Conservation (phyloP, 306 rosid genomes). For the Astragalus glycyphyllos region DNA sequence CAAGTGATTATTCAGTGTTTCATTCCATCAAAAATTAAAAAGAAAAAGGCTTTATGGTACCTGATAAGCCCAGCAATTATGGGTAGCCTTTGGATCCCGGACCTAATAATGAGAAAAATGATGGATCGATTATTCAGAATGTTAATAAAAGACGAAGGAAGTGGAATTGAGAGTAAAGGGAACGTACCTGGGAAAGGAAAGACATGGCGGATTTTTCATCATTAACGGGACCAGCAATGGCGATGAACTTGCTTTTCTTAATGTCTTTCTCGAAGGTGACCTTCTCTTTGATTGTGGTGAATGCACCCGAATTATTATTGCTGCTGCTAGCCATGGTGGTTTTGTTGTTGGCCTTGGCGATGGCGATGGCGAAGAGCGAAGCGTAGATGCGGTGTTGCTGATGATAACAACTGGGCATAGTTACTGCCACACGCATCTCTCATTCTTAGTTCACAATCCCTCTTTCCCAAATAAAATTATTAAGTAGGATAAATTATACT, state of each 20-base stretch:
- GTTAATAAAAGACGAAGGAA: not conserved
- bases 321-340: slow-evolving; percentile 56
- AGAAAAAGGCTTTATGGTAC: slow-evolving; percentile 39
- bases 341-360: slow-evolving; percentile 47
- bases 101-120: slow-evolving; percentile 54
- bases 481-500: no score
- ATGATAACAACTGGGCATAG: slow-evolving; percentile 37
- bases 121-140: not conserved
- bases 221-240: slow-evolving; percentile 75
- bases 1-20: slow-evolving; percentile 6
- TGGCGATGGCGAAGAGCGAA: slow-evolving; percentile 49
- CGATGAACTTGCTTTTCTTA: slow-evolving; percentile 93
- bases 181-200: slow-evolving; percentile 85
- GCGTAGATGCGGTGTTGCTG: slow-evolving; percentile 44
- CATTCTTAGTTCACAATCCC: not conserved
- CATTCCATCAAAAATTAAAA: slow-evolving; percentile 4
- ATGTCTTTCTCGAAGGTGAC: slow-evolving; percentile 70
- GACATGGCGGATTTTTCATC: slow-evolving; percentile 80
- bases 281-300: slow-evolving; percentile 69
- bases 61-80: slow-evolving; percentile 96
- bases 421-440: slow-evolving; percentile 51
- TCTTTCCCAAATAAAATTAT: not conserved
- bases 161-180: not conserved
- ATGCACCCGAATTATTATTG: slow-evolving; percentile 57
- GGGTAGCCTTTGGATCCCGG: slow-evolving; percentile 83